Evolutionary conservation across 768 basidiomycete species (phyloP).

Genomic region (Tylopilus subfusipes): DNA sequence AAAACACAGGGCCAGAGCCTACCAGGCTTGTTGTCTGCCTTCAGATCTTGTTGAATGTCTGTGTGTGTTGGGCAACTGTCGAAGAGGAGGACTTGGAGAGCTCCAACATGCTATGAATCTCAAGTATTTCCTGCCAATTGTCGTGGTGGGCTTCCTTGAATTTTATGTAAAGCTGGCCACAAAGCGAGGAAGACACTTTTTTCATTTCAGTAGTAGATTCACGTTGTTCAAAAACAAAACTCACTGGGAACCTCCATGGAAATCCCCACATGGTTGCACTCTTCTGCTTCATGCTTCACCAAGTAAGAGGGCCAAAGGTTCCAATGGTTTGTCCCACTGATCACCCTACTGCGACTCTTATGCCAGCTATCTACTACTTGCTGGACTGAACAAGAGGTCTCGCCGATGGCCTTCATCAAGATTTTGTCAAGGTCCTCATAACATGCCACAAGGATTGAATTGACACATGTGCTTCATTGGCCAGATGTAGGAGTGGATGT

Average conservation of each 20-base stretch:
- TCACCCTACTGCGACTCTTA: not conserved
- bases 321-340: not conserved
- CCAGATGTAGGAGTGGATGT: constrained; percentile 1
- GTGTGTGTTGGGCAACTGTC: too few relatives aligned
- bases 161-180: not conserved
- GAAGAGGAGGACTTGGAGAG: too few relatives aligned
- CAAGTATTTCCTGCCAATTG: not conserved
- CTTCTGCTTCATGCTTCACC: not conserved
- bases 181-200: not conserved
- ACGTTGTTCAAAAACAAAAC: too few relatives aligned
- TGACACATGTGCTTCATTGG: not conserved
- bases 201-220: too few relatives aligned
- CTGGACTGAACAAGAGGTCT: not conserved
- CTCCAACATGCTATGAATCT: too few relatives aligned
- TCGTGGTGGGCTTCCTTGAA: not conserved
- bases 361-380: constrained; percentile 1
- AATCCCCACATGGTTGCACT: not conserved
- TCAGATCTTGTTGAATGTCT: too few relatives aligned
- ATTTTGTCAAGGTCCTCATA: not conserved
- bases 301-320: not conserved
- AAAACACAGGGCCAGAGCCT: too few relatives aligned
- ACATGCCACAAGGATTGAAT: not conserved
- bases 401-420: not conserved
- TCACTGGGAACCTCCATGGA: too few relatives aligned
- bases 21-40: too few relatives aligned